Percentiles rank a stretch among this genome's conserved stretches.
phyloP scores from a whole-genome alignment of 306 rosid species.

The peach (Prunus persica) region Prunus_persica_NCBIv2 NC_034009.1:43455501-43456000 shows the following conservation, averaged over 20 bases:
- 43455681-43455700: no score
- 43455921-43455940: background rate
- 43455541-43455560: background rate
- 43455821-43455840: background rate
- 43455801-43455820: background rate
- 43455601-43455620: background rate
- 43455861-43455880: background rate
- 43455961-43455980: background rate
- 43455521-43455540: no score
- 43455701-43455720: no score
- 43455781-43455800: background rate
- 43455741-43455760: background rate
- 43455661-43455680: background rate
- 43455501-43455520: background rate
- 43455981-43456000: background rate
- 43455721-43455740: background rate
- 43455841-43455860: background rate
- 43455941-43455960: background rate
- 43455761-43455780: background rate
- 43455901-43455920: background rate
- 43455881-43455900: background rate
- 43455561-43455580: background rate
- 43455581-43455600: background rate
- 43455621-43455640: background rate
- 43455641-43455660: background rate